Conservation (phyloP, 139 green algal genomes). For the Haematococcus sp. region DNA sequence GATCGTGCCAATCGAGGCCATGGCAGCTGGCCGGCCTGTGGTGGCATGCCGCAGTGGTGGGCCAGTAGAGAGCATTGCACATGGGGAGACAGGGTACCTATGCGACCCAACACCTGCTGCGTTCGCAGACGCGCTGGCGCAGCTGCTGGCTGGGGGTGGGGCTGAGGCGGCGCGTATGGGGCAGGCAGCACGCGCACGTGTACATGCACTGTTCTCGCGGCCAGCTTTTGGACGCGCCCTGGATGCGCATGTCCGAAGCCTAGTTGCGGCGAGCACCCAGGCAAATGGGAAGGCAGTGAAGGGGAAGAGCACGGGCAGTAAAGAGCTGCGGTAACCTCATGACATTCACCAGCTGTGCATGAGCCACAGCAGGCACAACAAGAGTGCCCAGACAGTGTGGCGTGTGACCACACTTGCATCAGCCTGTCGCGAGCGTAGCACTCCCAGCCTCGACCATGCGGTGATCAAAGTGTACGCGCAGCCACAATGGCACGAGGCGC, state of each 20-base stretch:
- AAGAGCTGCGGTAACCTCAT: too few relatives aligned
- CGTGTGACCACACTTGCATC: too few relatives aligned
- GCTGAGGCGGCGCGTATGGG: conserved; percentile 51
- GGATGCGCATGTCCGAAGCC: conserved; percentile 4
- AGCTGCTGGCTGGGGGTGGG: conserved; percentile 28
- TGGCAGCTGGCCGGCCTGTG: conserved; percentile 82
- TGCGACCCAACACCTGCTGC: conserved; percentile 50
- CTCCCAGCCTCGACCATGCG: too few relatives aligned
- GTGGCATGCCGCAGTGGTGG: conserved; percentile 87
- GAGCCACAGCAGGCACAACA: too few relatives aligned
- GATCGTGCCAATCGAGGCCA: conserved; percentile 97
- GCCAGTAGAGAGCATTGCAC: conserved; percentile 74
- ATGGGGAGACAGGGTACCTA: conserved; percentile 68
- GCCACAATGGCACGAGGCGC: too few relatives aligned
- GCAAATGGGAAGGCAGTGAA: too few relatives aligned
- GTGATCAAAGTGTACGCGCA: too few relatives aligned
- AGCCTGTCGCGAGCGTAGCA: too few relatives aligned
- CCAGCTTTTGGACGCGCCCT: conserved; percentile 9
- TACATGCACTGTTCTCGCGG: conserved; percentile 29
- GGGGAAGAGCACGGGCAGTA: too few relatives aligned
- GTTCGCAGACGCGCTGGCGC: conserved; percentile 24
- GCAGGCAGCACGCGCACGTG: conserved; percentile 51
- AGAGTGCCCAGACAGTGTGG: too few relatives aligned
- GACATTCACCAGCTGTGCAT: too few relatives aligned
- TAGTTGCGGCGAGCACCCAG: too few relatives aligned